Conservation (phyloP, 192 early-diverging fungal species). For the Funneliformis mosseae region DNA sequence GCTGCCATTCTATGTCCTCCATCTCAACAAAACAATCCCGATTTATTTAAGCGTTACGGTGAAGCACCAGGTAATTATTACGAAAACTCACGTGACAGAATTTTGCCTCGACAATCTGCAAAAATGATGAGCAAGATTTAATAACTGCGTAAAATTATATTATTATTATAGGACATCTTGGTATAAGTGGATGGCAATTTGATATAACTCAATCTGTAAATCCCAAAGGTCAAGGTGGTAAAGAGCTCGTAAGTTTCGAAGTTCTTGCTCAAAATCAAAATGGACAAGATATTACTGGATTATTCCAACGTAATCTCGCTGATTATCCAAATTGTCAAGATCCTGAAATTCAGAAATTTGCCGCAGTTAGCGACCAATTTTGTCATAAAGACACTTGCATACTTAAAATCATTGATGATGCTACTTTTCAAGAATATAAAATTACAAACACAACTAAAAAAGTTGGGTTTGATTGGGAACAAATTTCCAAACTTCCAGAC, state of each 20-base stretch:
- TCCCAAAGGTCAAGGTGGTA: not conserved
- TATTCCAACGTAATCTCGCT: constrained; percentile 34
- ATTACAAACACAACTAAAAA: constrained; percentile 36
- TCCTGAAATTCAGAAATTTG: not conserved
- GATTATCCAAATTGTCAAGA: not conserved
- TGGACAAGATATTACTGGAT: constrained; percentile 59
- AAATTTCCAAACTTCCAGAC: constrained; percentile 46
- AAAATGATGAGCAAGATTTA: too few species aligned
- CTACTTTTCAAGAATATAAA: constrained; percentile 47
- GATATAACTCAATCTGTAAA: not conserved
- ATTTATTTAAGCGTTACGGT: constrained; percentile 42
- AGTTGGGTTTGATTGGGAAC: constrained; percentile 60
- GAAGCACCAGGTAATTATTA: constrained; percentile 14
- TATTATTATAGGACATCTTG: constrained; percentile 14
- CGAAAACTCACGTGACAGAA: too few species aligned
- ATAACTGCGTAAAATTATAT: too few species aligned
- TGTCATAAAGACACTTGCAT: constrained; percentile 37
- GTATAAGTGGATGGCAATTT: constrained; percentile 27
- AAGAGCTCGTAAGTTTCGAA: not conserved
- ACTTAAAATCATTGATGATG: constrained; percentile 39
- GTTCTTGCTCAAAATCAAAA: constrained; percentile 33
- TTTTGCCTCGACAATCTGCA: too few species aligned
- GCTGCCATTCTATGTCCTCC: constrained; percentile 42
- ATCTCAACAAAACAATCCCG: constrained; percentile 33
- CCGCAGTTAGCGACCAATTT: constrained; percentile 1